These are phyloP conservation scores for Amanita subjunquillea DNA, from an alignment of 768 basidiomycete species.

Conservation along the genomic window DNA sequence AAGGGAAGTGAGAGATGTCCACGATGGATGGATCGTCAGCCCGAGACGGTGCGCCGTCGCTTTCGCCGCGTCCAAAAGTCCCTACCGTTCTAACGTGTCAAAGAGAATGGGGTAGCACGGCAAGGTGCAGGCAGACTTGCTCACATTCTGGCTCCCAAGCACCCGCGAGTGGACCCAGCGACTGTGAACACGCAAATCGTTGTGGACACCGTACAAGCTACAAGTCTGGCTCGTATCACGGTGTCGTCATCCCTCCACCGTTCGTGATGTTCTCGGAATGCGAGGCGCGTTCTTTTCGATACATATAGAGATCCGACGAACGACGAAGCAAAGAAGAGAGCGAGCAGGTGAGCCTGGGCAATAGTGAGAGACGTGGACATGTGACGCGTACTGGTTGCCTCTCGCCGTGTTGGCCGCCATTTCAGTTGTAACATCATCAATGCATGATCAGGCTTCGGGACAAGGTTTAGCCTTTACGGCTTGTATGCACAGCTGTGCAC, in stretches of 20 bases:
- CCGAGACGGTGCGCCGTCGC: conserved; percentile 6
- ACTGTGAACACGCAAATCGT: conserved; percentile 44
- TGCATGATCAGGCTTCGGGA: too few relatives aligned
- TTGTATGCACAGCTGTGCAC: too few relatives aligned
- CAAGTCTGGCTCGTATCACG: conserved; percentile 73
- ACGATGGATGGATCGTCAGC: background rate
- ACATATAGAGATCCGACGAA: conserved; percentile 6
- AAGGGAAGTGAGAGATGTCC: conserved; percentile 31
- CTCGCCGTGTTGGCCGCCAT: too few relatives aligned
- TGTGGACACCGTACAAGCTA: conserved; percentile 58
- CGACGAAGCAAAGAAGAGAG: conserved; percentile 1
- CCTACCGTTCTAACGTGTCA: background rate
- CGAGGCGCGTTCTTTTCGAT: conserved; percentile 1
- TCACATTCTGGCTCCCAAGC: conserved; percentile 13
- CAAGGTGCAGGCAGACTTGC: background rate
- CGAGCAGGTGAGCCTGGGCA: conserved; percentile 1
- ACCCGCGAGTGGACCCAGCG: conserved; percentile 27
- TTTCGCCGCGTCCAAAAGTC: conserved; percentile 18
- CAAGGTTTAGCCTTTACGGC: too few relatives aligned
- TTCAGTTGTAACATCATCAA: too few relatives aligned
- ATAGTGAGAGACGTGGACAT: background rate
- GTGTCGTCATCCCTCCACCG: conserved; percentile 75
- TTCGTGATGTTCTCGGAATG: conserved; percentile 22
- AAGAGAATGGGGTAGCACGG: background rate
- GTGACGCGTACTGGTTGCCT: background rate